These are phyloP conservation scores for Tephrocybe sp. DNA, from an alignment of 768 basidiomycete genomes.

Conservation along the genomic window DNA sequence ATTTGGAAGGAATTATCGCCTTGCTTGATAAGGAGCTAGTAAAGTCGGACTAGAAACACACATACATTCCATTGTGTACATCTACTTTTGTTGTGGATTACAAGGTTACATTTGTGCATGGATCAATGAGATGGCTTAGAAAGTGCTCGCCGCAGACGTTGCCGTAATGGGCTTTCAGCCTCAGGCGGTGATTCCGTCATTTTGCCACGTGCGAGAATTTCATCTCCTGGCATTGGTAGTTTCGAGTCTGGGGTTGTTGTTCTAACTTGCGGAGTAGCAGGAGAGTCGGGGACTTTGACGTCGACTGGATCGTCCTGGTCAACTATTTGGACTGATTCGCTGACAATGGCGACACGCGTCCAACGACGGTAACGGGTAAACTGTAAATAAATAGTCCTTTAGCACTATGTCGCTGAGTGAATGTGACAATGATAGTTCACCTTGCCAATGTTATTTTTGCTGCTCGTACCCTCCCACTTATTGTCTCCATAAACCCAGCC, in stretches of 20 bases:
- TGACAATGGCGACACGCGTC: conserved; percentile 80
- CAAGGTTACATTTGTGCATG: background rate
- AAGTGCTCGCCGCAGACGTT: conserved; percentile 25
- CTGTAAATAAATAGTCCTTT: conserved; percentile 30
- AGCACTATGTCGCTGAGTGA: background rate
- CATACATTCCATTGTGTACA: conserved; percentile 1
- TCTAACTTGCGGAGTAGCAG: background rate
- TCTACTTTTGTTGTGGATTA: background rate
- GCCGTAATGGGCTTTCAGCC: conserved; percentile 23
- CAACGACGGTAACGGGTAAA: conserved; percentile 86
- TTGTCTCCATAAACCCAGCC: conserved; percentile 96
- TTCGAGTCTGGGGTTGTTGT: background rate
- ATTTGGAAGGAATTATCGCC: conserved; percentile 17
- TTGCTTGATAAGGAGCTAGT: conserved; percentile 7
- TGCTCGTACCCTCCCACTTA: conserved; percentile 83
- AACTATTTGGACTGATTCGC: conserved; percentile 65
- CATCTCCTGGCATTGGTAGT: background rate
- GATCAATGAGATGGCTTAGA: conserved; percentile 18
- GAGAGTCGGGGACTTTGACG: conserved; percentile 13
- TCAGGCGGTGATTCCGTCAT: conserved; percentile 15
- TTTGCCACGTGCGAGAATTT: conserved; percentile 13
- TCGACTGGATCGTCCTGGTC: conserved; percentile 30
- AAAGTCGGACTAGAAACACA: background rate
- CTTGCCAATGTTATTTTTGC: conserved; percentile 85
- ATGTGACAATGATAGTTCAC: conserved; percentile 27